phyloP scores from a whole-genome alignment of 176 grass and related monocot species.

The Oryza meyeriana region DNA sequence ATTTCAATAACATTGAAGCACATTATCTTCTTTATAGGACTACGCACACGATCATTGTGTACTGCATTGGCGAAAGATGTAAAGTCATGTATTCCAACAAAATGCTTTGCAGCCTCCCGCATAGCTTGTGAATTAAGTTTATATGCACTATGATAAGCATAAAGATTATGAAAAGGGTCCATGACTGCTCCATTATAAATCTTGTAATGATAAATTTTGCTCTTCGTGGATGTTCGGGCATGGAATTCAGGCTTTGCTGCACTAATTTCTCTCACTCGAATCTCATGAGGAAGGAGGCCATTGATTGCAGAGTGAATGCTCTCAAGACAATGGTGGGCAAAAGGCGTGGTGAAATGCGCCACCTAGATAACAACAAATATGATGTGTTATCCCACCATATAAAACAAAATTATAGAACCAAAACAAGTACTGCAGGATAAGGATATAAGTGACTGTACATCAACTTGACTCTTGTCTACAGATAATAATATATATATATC shows the following conservation, averaged over 20 bases:
- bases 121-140: slow-evolving; percentile 74
- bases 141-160: slow-evolving; percentile 74
- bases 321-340: slow-evolving; percentile 65
- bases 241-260: slow-evolving; percentile 68
- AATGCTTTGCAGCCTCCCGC: slow-evolving; percentile 76
- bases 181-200: slow-evolving; percentile 86
- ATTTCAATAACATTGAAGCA: slow-evolving; percentile 75
- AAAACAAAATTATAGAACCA: background rate
- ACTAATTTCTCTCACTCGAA: slow-evolving; percentile 88
- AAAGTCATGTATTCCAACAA: slow-evolving; percentile 87
- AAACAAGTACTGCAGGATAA: background rate
- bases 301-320: slow-evolving; percentile 77
- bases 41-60: slow-evolving; percentile 58
- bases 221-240: slow-evolving; percentile 78
- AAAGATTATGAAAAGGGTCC: slow-evolving; percentile 73
- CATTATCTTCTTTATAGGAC: slow-evolving; percentile 76
- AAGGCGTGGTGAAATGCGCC: slow-evolving; percentile 85
- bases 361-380: slow-evolving; percentile 56
- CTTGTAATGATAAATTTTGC: slow-evolving; percentile 94
- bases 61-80: slow-evolving; percentile 84
- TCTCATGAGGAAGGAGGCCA: slow-evolving; percentile 81
- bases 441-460: slow-evolving; percentile 20
- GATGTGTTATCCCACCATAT: slow-evolving; percentile 1
- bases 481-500: slow-evolving; percentile 52
- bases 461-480: slow-evolving; percentile 25